Evolutionary conservation across 2,329 filamentous ascomycete species (phyloP), one percentile per base, ranked within the genome.

Genomic region (Sclerotinia minor): DNA sequence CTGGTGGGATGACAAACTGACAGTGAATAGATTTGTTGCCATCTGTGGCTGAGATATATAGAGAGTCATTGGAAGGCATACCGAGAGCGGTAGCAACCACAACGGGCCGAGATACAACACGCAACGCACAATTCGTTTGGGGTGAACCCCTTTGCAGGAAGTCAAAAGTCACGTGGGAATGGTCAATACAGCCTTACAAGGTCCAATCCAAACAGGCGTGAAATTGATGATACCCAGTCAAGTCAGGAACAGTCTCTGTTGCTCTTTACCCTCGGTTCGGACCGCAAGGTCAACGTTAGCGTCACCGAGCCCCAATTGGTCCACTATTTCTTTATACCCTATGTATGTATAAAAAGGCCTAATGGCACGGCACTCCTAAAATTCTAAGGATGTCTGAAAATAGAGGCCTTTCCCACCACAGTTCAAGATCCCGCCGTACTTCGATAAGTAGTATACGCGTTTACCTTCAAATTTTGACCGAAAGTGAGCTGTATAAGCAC

Each of bases 21-120:
- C 65, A 67, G 55, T 67, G 65, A 61, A 61, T 67, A 52, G 47
- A 24, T 24, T 19, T 50, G 26, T 50, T 50, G 45, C 29, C 45
- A 13, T 61, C 38, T 8, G 29, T 38, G 21, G 29, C 45, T 3
- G 32, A 45, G 32, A 15, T 45, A 61, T 61, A 21, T 61, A 61
- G 21, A 15, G 44, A 47, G 21, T 61, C 58, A 61, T 61, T 49
- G 32, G 59, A 61, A 15, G 59, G 59, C 59, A 61, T 61, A 5
- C 26, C 49, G 32, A 50, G 29, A 19, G 45, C 35, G 26, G 59
- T 32, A 61, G 29, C 35, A 29, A 38, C 45, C 13, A 50, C 45
- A 17, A 61, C 15, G n/a, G 45, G 13, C 15, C 24, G 24, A 41
- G 19, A 41, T 44, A 45, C 55, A 32, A 38, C 35, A 35, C 35